Evolutionary conservation across 257 asterid genomes (phyloP).

Genomic region (Craterostigma plantagineum): DNA sequence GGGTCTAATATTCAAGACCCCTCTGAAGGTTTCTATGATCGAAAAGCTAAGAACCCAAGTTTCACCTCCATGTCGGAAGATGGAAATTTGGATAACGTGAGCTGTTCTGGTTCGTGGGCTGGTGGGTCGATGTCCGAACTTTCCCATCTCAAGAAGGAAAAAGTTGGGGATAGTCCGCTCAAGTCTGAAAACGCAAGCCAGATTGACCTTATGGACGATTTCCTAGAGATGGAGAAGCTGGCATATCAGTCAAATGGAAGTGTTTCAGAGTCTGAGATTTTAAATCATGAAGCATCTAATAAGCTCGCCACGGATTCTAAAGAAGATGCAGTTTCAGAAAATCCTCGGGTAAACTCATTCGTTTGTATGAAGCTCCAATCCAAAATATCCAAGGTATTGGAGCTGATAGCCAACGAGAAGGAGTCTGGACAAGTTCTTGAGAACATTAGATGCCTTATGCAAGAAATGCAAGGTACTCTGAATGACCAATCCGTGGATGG

Average conservation of each 20-base stretch:
- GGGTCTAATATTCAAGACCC: constrained; percentile 15
- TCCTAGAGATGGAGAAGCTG: constrained; percentile 96
- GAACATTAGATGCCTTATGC: constrained; percentile 36
- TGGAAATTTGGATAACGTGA: constrained; percentile 50
- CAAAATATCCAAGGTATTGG: constrained; percentile 39
- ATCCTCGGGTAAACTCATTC: constrained; percentile 22
- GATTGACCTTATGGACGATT: constrained; percentile 84
- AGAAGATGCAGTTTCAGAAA: constrained; percentile 11
- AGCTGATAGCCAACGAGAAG: constrained; percentile 33
- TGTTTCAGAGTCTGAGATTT: constrained; percentile 19
- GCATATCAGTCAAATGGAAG: constrained; percentile 34
- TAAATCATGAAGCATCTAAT: constrained; percentile 14
- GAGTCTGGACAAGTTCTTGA: constrained; percentile 31
- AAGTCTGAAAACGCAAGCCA: constrained; percentile 41
- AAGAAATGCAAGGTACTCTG: constrained; percentile 28
- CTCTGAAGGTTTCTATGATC: constrained; percentile 22
- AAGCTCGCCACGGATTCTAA: constrained; percentile 14
- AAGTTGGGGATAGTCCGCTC: constrained; percentile 26
- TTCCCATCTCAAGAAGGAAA: constrained; percentile 52
- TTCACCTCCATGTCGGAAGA: too few relatives aligned
- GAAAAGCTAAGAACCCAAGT: too few relatives aligned
- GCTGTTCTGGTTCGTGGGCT: constrained; percentile 77
- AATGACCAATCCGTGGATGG: too few relatives aligned
- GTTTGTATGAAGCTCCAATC: constrained; percentile 38
- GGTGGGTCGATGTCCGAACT: constrained; percentile 30